These are phyloP conservation scores for Taxawa tesnikishii DNA, from an alignment of 2,329 filamentous ascomycete species.

Conservation along the genomic window DNA sequence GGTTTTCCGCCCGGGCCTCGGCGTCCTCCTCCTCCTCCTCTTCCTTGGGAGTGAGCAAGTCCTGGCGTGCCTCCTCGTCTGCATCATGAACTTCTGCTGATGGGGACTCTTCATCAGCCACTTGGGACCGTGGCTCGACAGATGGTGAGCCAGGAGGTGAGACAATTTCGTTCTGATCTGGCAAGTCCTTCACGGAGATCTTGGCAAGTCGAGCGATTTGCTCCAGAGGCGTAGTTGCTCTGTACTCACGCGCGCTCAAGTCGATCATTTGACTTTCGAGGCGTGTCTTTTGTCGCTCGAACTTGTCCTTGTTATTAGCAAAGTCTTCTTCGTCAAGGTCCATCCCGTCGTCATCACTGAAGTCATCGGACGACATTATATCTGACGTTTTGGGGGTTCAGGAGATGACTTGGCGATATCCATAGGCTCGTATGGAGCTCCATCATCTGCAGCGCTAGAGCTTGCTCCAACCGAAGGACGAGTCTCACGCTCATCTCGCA, in stretches of 20 bases:
- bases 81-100: neutral
- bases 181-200: constrained; percentile 20
- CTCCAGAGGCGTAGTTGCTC: constrained; percentile 30
- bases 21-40: constrained; percentile 17
- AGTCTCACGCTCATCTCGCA: too few relatives aligned
- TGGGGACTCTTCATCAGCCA: neutral
- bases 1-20: constrained; percentile 7
- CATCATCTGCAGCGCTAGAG: too few relatives aligned
- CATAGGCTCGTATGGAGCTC: too few relatives aligned
- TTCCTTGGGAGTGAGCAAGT: constrained; percentile 19
- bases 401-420: too few relatives aligned
- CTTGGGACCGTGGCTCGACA: constrained; percentile 6
- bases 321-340: constrained; percentile 34
- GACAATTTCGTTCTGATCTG: too few relatives aligned
- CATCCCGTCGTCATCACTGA: constrained; percentile 31
- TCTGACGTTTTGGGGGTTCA: too few relatives aligned
- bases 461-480: too few relatives aligned
- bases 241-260: constrained; percentile 26
- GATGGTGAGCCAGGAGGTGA: neutral
- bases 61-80: constrained; percentile 5
- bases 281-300: constrained; percentile 30
- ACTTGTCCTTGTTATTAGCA: constrained; percentile 32
- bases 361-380: neutral
- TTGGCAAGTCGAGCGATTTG: constrained; percentile 28
- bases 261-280: constrained; percentile 31